Base-by-base conservation (phyloP, 768 basidiomycete species). In the Tephrocybe sp. region DNA sequence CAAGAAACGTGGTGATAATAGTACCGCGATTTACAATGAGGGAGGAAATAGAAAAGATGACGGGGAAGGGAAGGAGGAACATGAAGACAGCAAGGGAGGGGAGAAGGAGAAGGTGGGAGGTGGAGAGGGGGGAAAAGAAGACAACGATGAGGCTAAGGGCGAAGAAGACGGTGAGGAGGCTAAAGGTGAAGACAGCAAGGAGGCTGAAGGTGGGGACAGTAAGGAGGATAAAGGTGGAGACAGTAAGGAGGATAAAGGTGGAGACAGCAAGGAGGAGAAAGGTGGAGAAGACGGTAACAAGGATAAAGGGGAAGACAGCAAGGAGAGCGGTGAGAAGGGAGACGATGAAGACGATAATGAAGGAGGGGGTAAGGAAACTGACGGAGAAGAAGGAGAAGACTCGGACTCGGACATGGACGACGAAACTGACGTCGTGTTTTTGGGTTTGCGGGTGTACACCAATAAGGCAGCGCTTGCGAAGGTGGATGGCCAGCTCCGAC, bases 361-460 rank as follows among this genome's bases (percentile, higher is more conserved):
- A 23, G 36, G 12, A 19, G n/a, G 17, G 5, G 30, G n/a, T n/a
- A n/a, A 5, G 3, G 16, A 17, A 13, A 10, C 3, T 30, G 35
- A 47, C 8, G 14, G 36, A 2, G 16, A 38, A 26, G 20, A 17
- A 17, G 23, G 6, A 23, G 23, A 10, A 32, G 32, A 23, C 10
- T 35, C 17, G 12, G 31, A 34, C 4, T 11, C 23, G 1, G 33
- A 12, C 13, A 13, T 5, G 2, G 17, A n/a, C 26, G 13, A 32
- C 19, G 55, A 63, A 3, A 55, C 54, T 11, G 51, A 58, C 36
- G 56, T 64, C 31, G 34, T 70, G 2, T 64, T 68, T 40, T 53
- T 74, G 8, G 72, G 72, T 2, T 50, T 73, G 44, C 62, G 68
- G 23, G 72, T 75, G 4, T 75, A 75, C 46, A 72, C 72, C n/a